Conservation (phyloP, 352 stramenopile genomes). For the Pythium brachiatum region DNA sequence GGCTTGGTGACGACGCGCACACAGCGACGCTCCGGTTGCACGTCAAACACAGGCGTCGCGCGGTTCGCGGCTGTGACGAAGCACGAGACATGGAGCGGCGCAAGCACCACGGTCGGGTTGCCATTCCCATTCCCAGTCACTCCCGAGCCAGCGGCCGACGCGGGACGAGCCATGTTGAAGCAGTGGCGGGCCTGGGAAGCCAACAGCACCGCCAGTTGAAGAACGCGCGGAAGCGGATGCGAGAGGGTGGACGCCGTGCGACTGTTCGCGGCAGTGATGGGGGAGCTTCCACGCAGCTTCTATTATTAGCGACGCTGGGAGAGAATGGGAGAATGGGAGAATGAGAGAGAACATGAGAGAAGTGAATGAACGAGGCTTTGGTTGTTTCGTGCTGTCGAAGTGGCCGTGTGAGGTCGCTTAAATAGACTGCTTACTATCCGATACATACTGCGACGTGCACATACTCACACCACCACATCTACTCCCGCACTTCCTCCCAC, state of each 20-base stretch:
- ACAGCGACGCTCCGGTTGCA: constrained; percentile 39
- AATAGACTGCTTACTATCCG: constrained; percentile 26
- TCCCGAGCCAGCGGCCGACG: not conserved
- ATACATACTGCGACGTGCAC: constrained; percentile 2
- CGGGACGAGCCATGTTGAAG: constrained; percentile 5
- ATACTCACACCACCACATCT: not conserved
- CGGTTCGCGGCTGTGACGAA: constrained; percentile 72
- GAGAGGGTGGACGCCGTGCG: not conserved
- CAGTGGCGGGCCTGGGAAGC: not conserved
- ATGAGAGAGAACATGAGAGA: not conserved
- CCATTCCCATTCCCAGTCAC: not conserved
- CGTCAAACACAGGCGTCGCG: constrained; percentile 57
- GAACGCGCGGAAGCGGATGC: no score
- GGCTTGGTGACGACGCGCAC: constrained; percentile 45
- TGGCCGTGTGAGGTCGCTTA: constrained; percentile 15
- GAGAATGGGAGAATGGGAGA: not conserved
- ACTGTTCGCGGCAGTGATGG: constrained; percentile 1
- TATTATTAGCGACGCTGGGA: constrained; percentile 6
- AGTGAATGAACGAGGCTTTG: not conserved
- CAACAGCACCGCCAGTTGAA: not conserved
- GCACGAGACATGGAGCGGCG: constrained; percentile 60
- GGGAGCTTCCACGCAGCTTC: not conserved
- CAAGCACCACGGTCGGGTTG: constrained; percentile 26
- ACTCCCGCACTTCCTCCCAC: not conserved
- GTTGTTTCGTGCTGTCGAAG: not conserved